Base-by-base conservation (phyloP, 1,284 basidiomycete species). In the Cryptococcus deneoformans region DNA sequence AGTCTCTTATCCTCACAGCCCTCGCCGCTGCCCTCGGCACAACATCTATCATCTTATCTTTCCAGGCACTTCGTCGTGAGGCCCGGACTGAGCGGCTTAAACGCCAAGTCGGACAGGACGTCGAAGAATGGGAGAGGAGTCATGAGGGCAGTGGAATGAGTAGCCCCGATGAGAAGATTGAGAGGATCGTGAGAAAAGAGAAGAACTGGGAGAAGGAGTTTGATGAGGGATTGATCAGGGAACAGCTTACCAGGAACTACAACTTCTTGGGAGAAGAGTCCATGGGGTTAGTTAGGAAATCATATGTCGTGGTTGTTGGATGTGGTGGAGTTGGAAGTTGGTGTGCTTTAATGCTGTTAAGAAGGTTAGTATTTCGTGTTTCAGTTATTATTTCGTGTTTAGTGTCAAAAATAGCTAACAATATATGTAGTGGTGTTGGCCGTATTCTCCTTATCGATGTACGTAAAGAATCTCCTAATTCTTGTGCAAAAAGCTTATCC, bases 261-360 rank as follows among this genome's bases (percentile, higher is more conserved):
- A 87, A 89, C 20, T 97, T 99, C 79, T 88, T 99, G 50, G 92
- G 92, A 0, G 90, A 95, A 38, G 88, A 93, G 40, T 85, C 86
- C 29, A 96, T 98, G 92, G 72, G 79, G 10, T 86, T 85, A 67
- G 83, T 99, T 46, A 82, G 96, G 57, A 74, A 82, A 24, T 84
- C 86, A 6, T 86, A 83, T 16, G 92, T 98, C 3, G 90, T 92
- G 20, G 82, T 99, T 24, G 78, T 99, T 7, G 96, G 96, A 3
- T 92, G 93, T 63, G 96, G 96, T 57, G 96, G 96, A 5, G 96
- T 99, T 1, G 94, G 95, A 0, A 92, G 89, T 66, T 95, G 92
- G 88, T 89, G 87, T 34, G 93, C 95, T 6, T 85, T 95, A 37
- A 97, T 97, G 92, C 85, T 97, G 46, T 87, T 87, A 36, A 80